Base-by-base conservation (phyloP, 179 eudicot genomes). In the Silene noctiflora region DNA sequence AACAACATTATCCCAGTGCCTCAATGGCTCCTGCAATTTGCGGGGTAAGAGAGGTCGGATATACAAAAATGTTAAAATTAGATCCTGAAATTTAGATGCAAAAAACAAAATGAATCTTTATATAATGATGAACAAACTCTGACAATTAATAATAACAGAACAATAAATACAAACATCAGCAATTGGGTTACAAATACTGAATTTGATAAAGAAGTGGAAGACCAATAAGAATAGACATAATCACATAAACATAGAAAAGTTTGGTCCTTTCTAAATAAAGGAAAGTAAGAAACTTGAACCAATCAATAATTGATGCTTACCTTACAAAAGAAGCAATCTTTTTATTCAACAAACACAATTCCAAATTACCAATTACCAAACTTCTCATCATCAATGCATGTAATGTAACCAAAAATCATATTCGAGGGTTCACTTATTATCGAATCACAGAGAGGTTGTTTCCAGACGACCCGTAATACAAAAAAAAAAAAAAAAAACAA, bases 291-390 rank as follows among this genome's bases (percentile, higher is more conserved):
- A 75, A 65, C 58, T 71, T 19, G 24, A 71, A 76, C 78, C 80
- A 24, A 76, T 51, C 77, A 82, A 78, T 75, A 21, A 79, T 42
- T 76, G 80, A 77, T 82, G 68, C 80, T 79, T 79, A 72, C 68
- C 84, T 79, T 78, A 10, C 65, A n/a, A 76, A 75, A 76, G 75
- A 82, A 79, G 83, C 81, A 83, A 80, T 39, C 81, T 75, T 79
- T 79, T 53, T n/a, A 67, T 67, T 48, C 64, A 61, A 62, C 24
- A 51, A 20, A 69, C 16, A 51, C 68, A 73, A 33, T 72, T 4
- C 39, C 39, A 33, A 33, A 33, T 33, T 33, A 64, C 22, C 46
- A 6, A 39, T 33, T 33, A 64, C 22, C 46, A 6, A 39, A 39
- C 46, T 39, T 39, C 42, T 39, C 46, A 39, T 31, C 24, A 77